These are phyloP conservation scores for Sporopachydermia cereana DNA, from an alignment of 1,139 yeast genomes.

Conservation along the genomic window DNA sequence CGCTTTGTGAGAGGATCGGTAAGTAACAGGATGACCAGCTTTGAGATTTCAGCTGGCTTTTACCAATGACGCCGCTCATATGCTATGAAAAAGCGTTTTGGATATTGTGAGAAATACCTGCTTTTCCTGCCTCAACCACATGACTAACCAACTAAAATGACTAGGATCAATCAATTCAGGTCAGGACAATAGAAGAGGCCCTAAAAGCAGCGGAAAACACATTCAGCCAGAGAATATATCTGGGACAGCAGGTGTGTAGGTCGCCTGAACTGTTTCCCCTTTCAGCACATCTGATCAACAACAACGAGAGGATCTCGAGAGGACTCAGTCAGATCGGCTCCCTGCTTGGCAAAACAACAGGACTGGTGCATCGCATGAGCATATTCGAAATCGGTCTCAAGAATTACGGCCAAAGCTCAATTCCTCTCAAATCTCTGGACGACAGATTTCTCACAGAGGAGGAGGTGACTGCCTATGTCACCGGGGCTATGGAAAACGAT, in stretches of 20 bases:
- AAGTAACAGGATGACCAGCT: neutral
- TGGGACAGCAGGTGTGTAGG: neutral
- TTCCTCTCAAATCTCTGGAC: conserved; percentile 1
- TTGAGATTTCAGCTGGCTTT: neutral
- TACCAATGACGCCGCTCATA: no score
- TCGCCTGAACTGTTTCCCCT: neutral
- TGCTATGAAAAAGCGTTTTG: no score
- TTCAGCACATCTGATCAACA: neutral
- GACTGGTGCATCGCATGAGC: neutral
- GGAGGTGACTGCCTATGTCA: neutral
- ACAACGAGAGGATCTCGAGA: neutral
- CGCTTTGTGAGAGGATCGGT: conserved; percentile 1
- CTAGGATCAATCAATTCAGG: conserved; percentile 2
- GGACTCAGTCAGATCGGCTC: neutral
- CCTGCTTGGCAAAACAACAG: neutral
- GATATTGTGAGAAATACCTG: no score
- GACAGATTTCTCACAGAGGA: neutral
- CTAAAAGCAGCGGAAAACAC: neutral
- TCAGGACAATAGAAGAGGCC: neutral
- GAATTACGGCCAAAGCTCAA: neutral
- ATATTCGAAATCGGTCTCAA: neutral
- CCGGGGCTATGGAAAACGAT: neutral
- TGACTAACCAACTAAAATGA: neutral
- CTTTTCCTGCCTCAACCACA: neutral
- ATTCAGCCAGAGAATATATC: conserved; percentile 1